These are phyloP conservation scores for Phytophthora pistaciae DNA, from an alignment of 352 stramenopile species.

Conservation along the genomic window DNA sequence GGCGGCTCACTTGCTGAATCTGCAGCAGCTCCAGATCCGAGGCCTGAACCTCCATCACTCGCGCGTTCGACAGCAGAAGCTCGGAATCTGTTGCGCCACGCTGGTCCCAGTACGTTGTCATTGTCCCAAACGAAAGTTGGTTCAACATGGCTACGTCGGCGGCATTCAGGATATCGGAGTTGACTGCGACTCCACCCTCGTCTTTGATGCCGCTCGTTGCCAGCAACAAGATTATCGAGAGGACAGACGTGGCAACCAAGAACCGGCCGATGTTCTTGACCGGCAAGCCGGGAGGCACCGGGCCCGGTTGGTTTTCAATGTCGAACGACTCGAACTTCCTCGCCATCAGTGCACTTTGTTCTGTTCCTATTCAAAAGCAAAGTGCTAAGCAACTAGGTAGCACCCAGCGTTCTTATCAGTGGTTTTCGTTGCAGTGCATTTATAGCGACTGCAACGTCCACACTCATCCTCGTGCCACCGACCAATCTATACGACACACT, in stretches of 20 bases:
- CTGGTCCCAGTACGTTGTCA: conserved; percentile 70
- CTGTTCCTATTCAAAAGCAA: conserved; percentile 1
- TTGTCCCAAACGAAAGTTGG: conserved; percentile 54
- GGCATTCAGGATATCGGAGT: conserved; percentile 20
- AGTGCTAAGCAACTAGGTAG: background rate
- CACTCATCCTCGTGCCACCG: background rate
- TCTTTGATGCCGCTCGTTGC: conserved; percentile 23
- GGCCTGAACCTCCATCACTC: conserved; percentile 24
- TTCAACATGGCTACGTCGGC: conserved; percentile 12
- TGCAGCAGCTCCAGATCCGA: conserved; percentile 65
- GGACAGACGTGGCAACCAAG: conserved; percentile 15
- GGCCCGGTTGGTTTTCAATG: conserved; percentile 4
- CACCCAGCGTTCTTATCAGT: conserved; percentile 18
- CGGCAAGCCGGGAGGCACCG: conserved; percentile 8
- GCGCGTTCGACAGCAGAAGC: conserved; percentile 35
- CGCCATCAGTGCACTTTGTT: conserved; percentile 10
- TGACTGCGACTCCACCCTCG: conserved; percentile 5
- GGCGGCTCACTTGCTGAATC: conserved; percentile 66
- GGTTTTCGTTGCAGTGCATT: conserved; percentile 17
- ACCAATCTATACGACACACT: conserved; percentile 36
- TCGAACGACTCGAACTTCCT: conserved; percentile 30
- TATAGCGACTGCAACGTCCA: conserved; percentile 9
- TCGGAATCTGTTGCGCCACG: conserved; percentile 24
- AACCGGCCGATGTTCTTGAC: conserved; percentile 20
- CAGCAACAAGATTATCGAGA: conserved; percentile 21